Evolutionary conservation across 225 moss, liverwort and hornwort genomes (phyloP).

Genomic region (Ulota crispa): DNA sequence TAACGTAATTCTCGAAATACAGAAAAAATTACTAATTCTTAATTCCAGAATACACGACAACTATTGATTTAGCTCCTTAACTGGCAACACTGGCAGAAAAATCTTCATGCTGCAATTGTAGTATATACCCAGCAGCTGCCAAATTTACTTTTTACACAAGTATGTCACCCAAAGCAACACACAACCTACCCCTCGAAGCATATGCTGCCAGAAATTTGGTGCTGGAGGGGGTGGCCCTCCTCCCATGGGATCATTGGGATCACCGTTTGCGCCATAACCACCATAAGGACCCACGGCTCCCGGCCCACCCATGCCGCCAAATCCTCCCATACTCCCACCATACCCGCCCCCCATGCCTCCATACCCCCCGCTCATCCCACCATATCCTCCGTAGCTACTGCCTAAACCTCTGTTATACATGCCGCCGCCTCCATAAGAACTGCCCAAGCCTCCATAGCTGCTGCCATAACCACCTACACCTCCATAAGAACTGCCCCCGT

Average conservation of each 20-base stretch:
- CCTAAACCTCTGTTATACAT: conserved; percentile 57
- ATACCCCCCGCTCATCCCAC: conserved; percentile 47
- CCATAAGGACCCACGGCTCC: conserved; percentile 65
- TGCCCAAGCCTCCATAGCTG: conserved; percentile 50
- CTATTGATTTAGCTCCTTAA: conserved; percentile 43
- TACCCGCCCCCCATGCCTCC: conserved; percentile 65
- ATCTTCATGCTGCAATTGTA: conserved; percentile 42
- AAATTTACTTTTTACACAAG: conserved; percentile 32
- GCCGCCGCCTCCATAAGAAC: conserved; percentile 65
- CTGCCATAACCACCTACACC: conserved; percentile 46
- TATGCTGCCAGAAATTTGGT: conserved; percentile 82
- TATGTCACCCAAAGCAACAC: conserved; percentile 35
- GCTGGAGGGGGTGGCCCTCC: conserved; percentile 80
- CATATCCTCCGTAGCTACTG: conserved; percentile 53
- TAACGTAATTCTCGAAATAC: neutral
- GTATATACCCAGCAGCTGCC: conserved; percentile 31
- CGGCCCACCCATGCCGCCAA: conserved; percentile 60
- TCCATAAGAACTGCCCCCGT: conserved; percentile 42
- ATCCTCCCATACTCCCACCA: conserved; percentile 57
- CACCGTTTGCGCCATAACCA: conserved; percentile 77
- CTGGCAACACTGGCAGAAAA: conserved; percentile 40
- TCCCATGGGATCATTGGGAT: conserved; percentile 87
- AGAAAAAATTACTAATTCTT: neutral
- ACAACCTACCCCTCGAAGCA: conserved; percentile 91
- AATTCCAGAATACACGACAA: conserved; percentile 22